These are phyloP conservation scores for Aethionema arabicum DNA, from an alignment of 345 rosid species.

Conservation along the genomic window DNA sequence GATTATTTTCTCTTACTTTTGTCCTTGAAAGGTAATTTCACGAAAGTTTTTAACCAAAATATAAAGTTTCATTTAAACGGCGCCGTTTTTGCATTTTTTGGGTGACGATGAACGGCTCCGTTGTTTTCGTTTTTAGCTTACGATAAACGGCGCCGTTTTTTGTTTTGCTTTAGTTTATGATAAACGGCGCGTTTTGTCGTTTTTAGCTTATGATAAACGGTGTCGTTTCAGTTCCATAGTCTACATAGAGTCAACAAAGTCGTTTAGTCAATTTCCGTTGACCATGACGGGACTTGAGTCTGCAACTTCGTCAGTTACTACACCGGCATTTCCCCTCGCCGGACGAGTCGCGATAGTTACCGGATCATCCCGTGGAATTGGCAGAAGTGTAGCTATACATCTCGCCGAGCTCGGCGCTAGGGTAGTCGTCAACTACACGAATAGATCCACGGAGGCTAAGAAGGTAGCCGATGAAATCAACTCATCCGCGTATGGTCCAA, in stretches of 20 bases:
- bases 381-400: conserved; percentile 56
- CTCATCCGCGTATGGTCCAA: conserved; percentile 22
- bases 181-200: no score
- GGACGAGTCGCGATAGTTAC: conserved; percentile 71
- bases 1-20: no score
- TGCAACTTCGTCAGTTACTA: conserved; percentile 5
- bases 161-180: no score
- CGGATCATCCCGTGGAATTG: conserved; percentile 76
- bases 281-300: conserved; percentile 6
- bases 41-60: no score
- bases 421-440: conserved; percentile 56
- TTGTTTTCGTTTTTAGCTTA: no score
- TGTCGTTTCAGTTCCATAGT: not conserved
- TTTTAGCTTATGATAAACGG: no score
- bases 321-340: conserved; percentile 37
- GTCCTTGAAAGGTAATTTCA: no score
- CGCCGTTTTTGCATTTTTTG: no score
- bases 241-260: conserved; percentile 9
- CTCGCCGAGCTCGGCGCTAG: conserved; percentile 67
- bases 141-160: no score
- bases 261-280: not conserved
- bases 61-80: no score
- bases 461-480: conserved; percentile 50
- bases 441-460: conserved; percentile 54
- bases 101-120: no score